Evolutionary conservation across 345 rosid species (phyloP).

Genomic region (Draba incana): DNA sequence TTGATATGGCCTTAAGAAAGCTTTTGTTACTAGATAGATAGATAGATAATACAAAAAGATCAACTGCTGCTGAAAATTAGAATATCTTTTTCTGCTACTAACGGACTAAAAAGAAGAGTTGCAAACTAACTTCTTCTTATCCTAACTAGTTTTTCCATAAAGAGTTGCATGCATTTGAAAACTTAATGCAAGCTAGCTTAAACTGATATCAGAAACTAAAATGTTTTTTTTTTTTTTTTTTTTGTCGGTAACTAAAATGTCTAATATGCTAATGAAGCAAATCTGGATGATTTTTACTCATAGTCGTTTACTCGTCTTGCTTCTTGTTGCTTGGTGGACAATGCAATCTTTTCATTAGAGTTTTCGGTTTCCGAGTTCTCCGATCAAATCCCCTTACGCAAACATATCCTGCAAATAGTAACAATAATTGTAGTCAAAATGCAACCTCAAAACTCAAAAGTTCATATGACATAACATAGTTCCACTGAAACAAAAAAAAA

Average conservation of each 20-base stretch:
- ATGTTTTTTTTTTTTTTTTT: no score
- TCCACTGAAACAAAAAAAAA: background rate
- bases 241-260: no score
- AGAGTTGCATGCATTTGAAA: slow-evolving; percentile 12
- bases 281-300: background rate
- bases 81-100: no score
- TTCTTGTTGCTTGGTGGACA: slow-evolving; percentile 60
- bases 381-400: slow-evolving; percentile 88
- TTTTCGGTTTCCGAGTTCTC: slow-evolving; percentile 56
- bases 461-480: background rate
- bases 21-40: no score
- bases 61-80: no score
- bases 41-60: no score
- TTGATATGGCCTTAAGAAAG: no score
- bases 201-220: background rate
- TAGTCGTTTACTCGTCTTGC: background rate
- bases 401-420: slow-evolving; percentile 68
- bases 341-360: slow-evolving; percentile 70
- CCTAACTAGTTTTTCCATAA: background rate
- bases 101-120: no score
- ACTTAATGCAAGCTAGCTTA: background rate
- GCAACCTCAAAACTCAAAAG: background rate
- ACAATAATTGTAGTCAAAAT: background rate
- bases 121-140: no score
- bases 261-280: background rate